A percentile compares a stretch with the other conserved stretches of the same genome.
phyloP scores from a whole-genome alignment of 2,329 filamentous ascomycete species.

The Diaporthe capsici region DNA sequence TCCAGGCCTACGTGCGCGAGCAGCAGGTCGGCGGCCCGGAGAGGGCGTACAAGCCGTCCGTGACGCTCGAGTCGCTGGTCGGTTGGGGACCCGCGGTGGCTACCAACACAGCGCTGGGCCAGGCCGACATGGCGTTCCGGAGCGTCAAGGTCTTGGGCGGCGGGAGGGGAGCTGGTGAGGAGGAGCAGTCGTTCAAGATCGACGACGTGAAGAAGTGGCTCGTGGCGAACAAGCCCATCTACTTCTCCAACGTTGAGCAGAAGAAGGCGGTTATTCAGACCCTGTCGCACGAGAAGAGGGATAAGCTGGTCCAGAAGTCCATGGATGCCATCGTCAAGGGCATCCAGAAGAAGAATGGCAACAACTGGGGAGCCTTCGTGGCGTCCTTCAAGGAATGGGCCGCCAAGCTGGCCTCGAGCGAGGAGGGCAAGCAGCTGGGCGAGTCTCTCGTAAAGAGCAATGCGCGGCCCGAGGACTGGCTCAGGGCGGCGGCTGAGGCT shows the following conservation, averaged over 20 bases:
- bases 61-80: slow-evolving; percentile 51
- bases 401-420: not conserved
- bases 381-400: slow-evolving; percentile 22
- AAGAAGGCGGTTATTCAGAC: slow-evolving; percentile 43
- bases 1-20: slow-evolving; percentile 47
- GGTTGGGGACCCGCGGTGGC: slow-evolving; percentile 57
- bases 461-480: slow-evolving; percentile 23
- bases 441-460: not conserved
- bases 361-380: slow-evolving; percentile 37
- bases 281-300: slow-evolving; percentile 42
- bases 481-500: not conserved
- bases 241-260: slow-evolving; percentile 54
- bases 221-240: slow-evolving; percentile 51
- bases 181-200: slow-evolving; percentile 43
- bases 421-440: slow-evolving; percentile 11
- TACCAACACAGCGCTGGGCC: slow-evolving; percentile 49
- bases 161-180: slow-evolving; percentile 51
- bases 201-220: slow-evolving; percentile 47
- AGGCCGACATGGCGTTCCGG: slow-evolving; percentile 53
- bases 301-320: slow-evolving; percentile 42
- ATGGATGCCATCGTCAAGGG: slow-evolving; percentile 53
- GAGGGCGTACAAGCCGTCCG: slow-evolving; percentile 51
- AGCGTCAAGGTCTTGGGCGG: slow-evolving; percentile 57
- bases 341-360: slow-evolving; percentile 11
- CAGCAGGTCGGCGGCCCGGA: slow-evolving; percentile 46